Conservation (phyloP, 345 rosid genomes). For the Kandelia obovata region DNA sequence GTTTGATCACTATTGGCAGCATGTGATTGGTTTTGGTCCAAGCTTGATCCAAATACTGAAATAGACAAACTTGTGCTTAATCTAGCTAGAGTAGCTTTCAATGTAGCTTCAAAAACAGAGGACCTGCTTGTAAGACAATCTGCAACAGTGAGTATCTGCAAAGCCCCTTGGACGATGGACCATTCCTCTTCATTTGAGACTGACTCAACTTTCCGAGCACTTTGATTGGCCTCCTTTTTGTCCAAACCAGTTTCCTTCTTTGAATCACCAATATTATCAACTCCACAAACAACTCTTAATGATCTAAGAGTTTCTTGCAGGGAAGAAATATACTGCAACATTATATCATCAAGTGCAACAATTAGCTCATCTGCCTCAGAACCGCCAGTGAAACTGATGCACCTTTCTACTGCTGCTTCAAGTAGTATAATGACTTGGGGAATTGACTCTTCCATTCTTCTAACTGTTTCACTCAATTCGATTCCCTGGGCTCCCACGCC, state of each 20-base stretch:
- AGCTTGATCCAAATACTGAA: slow-evolving; percentile 61
- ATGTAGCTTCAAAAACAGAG: slow-evolving; percentile 87
- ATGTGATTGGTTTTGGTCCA: slow-evolving; percentile 69
- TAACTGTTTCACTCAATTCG: slow-evolving; percentile 94
- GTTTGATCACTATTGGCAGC: slow-evolving; percentile 39
- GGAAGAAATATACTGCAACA: slow-evolving; percentile 87
- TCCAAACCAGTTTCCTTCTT: slow-evolving; percentile 54
- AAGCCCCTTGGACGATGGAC: slow-evolving; percentile 96
- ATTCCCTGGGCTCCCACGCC: slow-evolving; percentile 98
- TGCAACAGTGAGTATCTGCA: slow-evolving; percentile 92
- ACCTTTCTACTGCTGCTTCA: slow-evolving; percentile 95
- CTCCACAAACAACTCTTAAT: slow-evolving; percentile 83
- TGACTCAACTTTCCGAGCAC: slow-evolving; percentile 55
- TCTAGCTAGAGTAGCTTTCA: slow-evolving; percentile 92
- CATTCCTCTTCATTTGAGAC: slow-evolving; percentile 94
- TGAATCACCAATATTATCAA: slow-evolving; percentile 57
- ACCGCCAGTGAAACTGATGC: slow-evolving; percentile 88
- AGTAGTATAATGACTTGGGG: slow-evolving; percentile 90
- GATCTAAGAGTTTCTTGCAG: slow-evolving; percentile 94
- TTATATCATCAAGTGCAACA: slow-evolving; percentile 84
- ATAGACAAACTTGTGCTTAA: slow-evolving; percentile 80
- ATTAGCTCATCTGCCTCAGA: slow-evolving; percentile 95
- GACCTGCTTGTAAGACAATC: slow-evolving; percentile 94
- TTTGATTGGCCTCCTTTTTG: slow-evolving; percentile 64
- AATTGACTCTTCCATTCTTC: slow-evolving; percentile 98